Conservation (phyloP, 306 rosid species). For the Prunus salicina region DNA sequence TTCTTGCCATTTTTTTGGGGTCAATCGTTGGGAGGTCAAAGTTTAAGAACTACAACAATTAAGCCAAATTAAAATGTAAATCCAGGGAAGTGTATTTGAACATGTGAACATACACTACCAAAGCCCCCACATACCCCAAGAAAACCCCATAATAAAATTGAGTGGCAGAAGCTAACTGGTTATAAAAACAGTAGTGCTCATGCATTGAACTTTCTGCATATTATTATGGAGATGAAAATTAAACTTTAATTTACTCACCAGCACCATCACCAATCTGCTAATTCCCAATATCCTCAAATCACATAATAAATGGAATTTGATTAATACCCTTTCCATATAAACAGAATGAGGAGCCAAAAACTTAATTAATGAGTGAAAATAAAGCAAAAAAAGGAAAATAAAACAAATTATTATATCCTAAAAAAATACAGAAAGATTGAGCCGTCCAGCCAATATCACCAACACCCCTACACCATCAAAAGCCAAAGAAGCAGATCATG, state of each 20-base stretch:
- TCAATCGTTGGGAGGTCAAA: too few species aligned
- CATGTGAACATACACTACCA: conserved; percentile 25
- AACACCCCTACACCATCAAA: conserved; percentile 37
- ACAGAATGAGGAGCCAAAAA: conserved; percentile 9
- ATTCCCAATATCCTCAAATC: not conserved
- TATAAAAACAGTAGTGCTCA: conserved; percentile 45
- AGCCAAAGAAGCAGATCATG: conserved; percentile 26
- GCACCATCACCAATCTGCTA: not conserved
- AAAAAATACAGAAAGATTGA: conserved; percentile 56
- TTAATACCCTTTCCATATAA: conserved; percentile 34
- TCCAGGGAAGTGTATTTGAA: conserved; percentile 3
- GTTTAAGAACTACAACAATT: too few species aligned
- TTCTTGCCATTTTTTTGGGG: too few species aligned
- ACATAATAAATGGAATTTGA: not conserved
- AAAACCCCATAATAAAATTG: conserved; percentile 26
- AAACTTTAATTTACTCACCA: conserved; percentile 41
- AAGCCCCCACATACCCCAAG: conserved; percentile 41
- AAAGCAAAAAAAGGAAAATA: not conserved
- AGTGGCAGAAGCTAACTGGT: conserved; percentile 46
- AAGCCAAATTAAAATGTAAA: not conserved
- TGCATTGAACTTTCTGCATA: conserved; percentile 57
- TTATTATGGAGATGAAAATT: conserved; percentile 41
- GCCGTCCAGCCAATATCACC: conserved; percentile 95
- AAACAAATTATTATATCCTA: conserved; percentile 6
- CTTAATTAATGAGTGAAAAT: not conserved